phyloP scores from a whole-genome alignment of 805 yeast genomes.

The Wickerhamomyces canadensis region DNA sequence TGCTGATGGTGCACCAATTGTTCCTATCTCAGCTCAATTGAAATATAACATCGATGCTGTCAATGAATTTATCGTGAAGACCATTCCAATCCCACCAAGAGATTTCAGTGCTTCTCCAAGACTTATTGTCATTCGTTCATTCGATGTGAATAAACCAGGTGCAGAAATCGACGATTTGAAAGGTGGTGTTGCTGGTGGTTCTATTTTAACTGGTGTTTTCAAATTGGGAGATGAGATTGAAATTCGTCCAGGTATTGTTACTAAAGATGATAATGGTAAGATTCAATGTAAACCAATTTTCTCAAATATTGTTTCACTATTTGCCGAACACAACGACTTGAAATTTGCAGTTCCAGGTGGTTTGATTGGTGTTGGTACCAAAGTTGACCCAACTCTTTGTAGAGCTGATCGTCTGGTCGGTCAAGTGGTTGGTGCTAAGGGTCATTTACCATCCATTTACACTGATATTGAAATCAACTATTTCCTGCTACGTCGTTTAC shows the following conservation, averaged over 20 bases:
- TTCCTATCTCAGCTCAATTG: slow-evolving; percentile 97
- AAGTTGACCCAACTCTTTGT: slow-evolving; percentile 97
- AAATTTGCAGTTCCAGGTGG: slow-evolving; percentile 99
- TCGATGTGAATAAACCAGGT: slow-evolving; percentile 99
- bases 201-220: slow-evolving; percentile 94
- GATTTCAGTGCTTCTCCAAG: slow-evolving; percentile 93
- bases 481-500: slow-evolving; percentile 90
- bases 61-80: slow-evolving; percentile 90
- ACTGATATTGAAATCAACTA: slow-evolving; percentile 97
- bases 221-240: slow-evolving; percentile 97
- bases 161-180: slow-evolving; percentile 93
- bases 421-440: slow-evolving; percentile 97
- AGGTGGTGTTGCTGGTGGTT: slow-evolving; percentile 99
- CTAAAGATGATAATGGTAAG: slow-evolving; percentile 82
- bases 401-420: slow-evolving; percentile 99
- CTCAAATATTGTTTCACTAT: slow-evolving; percentile 87
- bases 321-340: slow-evolving; percentile 96
- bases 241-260: slow-evolving; percentile 98
- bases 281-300: slow-evolving; percentile 94
- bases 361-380: slow-evolving; percentile 98
- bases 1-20: slow-evolving; percentile 98
- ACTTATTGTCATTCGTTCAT: slow-evolving; percentile 94
- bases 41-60: slow-evolving; percentile 98
- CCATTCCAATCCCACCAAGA: slow-evolving; percentile 94
- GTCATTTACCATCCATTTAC: slow-evolving; percentile 91